Evolutionary conservation across 148 eudicot species (phyloP).

Genomic region (Chenopodium album): DNA sequence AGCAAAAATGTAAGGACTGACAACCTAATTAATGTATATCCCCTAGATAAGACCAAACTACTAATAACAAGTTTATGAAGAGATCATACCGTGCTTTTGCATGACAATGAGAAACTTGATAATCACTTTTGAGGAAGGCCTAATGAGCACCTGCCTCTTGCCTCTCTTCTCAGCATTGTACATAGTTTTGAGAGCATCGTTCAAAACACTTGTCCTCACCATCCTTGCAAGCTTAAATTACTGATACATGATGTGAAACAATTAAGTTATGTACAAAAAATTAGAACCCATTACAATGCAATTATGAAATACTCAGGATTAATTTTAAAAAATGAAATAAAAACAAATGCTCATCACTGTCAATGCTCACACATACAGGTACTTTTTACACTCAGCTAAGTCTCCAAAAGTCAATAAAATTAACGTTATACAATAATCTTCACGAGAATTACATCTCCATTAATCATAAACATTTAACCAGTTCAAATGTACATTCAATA

Average conservation of each 20-base stretch:
- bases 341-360: neutral
- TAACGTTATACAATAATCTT: no score
- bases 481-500: neutral
- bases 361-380: neutral
- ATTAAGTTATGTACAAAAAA: neutral
- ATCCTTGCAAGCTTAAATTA: slow-evolving; percentile 29
- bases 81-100: slow-evolving; percentile 54
- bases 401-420: neutral
- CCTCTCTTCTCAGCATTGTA: slow-evolving; percentile 66
- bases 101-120: slow-evolving; percentile 61
- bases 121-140: slow-evolving; percentile 62
- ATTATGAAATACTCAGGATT: neutral
- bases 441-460: neutral
- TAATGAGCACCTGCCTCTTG: slow-evolving; percentile 59
- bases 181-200: slow-evolving; percentile 64
- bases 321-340: neutral
- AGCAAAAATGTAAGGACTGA: no score
- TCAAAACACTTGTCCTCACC: slow-evolving; percentile 63
- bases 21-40: no score
- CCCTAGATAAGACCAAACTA: neutral
- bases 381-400: neutral
- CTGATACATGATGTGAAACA: slow-evolving; percentile 1
- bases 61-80: neutral
- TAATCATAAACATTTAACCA: neutral
- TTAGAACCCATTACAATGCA: neutral